Percentiles rank a stretch among this genome's conserved stretches.
phyloP scores from a whole-genome alignment of 495 filamentous ascomycete species.

The Jackrogersella minutella region DNA sequence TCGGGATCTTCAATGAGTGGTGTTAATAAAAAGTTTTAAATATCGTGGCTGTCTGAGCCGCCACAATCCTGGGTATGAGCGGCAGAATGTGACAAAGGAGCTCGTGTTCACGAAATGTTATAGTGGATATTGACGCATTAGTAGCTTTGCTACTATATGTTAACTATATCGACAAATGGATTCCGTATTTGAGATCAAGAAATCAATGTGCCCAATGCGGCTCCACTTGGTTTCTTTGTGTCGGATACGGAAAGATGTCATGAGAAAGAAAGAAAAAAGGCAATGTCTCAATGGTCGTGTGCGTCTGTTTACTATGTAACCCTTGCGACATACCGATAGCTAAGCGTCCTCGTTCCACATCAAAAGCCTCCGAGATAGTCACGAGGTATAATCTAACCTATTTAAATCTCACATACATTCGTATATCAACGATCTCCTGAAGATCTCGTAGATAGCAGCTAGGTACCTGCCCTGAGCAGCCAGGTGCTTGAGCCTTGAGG shows the following conservation, averaged over 20 bases:
- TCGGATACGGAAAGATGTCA: slow-evolving; percentile 3
- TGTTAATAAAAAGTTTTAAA: slow-evolving; percentile 1
- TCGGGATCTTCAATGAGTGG: slow-evolving; percentile 7
- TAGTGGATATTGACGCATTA: slow-evolving; percentile 2
- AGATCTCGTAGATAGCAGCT: too few relatives aligned
- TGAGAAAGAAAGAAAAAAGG: slow-evolving; percentile 6
- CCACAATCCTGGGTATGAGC: slow-evolving; percentile 22
- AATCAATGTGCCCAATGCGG: slow-evolving; percentile 11
- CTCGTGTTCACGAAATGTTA: slow-evolving; percentile 34
- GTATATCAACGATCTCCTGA: too few relatives aligned
- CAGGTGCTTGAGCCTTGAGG: too few relatives aligned
- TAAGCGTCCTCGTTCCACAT: background rate
- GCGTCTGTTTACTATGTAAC: slow-evolving; percentile 3
- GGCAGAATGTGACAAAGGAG: slow-evolving; percentile 24
- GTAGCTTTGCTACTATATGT: background rate
- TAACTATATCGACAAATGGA: background rate
- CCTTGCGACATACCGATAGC: slow-evolving; percentile 1
- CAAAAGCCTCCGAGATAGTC: slow-evolving; percentile 1
- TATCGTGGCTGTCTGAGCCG: slow-evolving; percentile 16
- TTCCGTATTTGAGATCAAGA: background rate
- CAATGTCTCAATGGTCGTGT: slow-evolving; percentile 1
- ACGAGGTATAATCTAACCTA: slow-evolving; percentile 1
- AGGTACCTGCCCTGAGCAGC: too few relatives aligned
- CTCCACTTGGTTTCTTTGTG: slow-evolving; percentile 23
- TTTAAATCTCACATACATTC: slow-evolving; percentile 1